Evolutionary conservation across 495 filamentous ascomycete species (phyloP).

Genomic region (Penicillium pancosmium): DNA sequence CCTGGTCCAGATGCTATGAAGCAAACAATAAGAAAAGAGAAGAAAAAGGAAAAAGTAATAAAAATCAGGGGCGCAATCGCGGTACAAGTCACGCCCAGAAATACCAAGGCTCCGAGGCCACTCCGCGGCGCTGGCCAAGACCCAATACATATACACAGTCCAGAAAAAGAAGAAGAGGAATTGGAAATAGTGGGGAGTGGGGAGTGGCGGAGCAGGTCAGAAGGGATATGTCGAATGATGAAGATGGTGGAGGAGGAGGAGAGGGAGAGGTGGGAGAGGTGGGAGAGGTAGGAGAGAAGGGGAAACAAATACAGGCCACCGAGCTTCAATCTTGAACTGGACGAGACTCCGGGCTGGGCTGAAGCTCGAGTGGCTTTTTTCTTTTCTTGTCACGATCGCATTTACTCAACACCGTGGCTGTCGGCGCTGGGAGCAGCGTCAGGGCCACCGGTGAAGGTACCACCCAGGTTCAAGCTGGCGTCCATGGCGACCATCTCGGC

Average conservation of each 20-base stretch:
- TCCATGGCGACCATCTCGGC: constrained; percentile 98
- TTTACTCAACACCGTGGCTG: constrained; percentile 47
- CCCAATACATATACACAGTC: constrained; percentile 31
- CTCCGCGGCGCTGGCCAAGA: constrained; percentile 23
- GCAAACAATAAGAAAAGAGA: constrained; percentile 8
- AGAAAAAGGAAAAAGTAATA: constrained; percentile 10
- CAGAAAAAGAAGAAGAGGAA: constrained; percentile 11
- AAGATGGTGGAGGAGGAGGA: constrained; percentile 9
- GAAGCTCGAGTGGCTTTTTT: background rate
- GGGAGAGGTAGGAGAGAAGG: background rate
- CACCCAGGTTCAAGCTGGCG: constrained; percentile 64
- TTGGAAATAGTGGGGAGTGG: constrained; percentile 18
- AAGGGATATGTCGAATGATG: constrained; percentile 1
- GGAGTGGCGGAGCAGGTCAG: constrained; percentile 6
- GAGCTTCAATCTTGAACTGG: background rate
- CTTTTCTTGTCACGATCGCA: background rate
- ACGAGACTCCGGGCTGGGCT: no score
- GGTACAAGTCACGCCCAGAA: constrained; percentile 39
- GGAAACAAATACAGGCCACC: constrained; percentile 10
- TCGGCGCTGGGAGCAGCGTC: constrained; percentile 31
- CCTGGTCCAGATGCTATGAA: constrained; percentile 1
- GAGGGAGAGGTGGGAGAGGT: constrained; percentile 1
- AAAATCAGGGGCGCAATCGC: no score
- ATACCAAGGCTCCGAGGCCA: constrained; percentile 32
- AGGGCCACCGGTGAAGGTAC: constrained; percentile 42